Conservation (phyloP, 2,329 filamentous ascomycete species). For the Colletotrichum sp. region DNA sequence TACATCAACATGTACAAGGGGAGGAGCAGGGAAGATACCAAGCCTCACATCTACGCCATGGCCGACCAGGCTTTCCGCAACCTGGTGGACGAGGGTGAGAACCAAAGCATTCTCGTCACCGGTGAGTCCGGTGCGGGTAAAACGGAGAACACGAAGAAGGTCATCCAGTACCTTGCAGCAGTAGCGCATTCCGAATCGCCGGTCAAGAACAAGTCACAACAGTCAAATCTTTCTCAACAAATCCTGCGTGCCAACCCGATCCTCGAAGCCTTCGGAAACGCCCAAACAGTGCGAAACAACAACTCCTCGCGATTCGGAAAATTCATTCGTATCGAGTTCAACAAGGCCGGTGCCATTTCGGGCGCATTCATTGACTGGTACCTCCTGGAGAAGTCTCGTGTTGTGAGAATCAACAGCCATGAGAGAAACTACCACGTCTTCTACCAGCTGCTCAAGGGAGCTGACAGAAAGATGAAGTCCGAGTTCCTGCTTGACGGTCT, state of each 20-base stretch:
- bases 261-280: slow-evolving; percentile 96
- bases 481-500: slow-evolving; percentile 78
- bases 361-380: slow-evolving; percentile 99
- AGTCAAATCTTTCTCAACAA: slow-evolving; percentile 92
- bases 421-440: slow-evolving; percentile 98
- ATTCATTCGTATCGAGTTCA: slow-evolving; percentile 98
- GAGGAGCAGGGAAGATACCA: slow-evolving; percentile 87
- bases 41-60: slow-evolving; percentile 97
- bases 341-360: slow-evolving; percentile 83
- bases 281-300: slow-evolving; percentile 96
- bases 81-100: slow-evolving; percentile 90
- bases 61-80: slow-evolving; percentile 97
- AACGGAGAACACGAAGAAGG: slow-evolving; percentile 99
- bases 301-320: slow-evolving; percentile 99
- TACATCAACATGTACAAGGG: slow-evolving; percentile 99
- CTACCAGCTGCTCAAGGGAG: slow-evolving; percentile 91
- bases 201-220: slow-evolving; percentile 62
- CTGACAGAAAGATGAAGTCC: slow-evolving; percentile 73
- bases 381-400: slow-evolving; percentile 95
- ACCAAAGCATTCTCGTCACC: slow-evolving; percentile 97
- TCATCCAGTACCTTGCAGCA: slow-evolving; percentile 96
- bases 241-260: slow-evolving; percentile 97
- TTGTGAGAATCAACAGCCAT: slow-evolving; percentile 84
- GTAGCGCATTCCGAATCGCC: slow-evolving; percentile 86
- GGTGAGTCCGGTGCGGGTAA: slow-evolving; percentile 98